These are phyloP conservation scores for Amanita rubescens DNA, from an alignment of 768 basidiomycete species.

Conservation along the genomic window DNA sequence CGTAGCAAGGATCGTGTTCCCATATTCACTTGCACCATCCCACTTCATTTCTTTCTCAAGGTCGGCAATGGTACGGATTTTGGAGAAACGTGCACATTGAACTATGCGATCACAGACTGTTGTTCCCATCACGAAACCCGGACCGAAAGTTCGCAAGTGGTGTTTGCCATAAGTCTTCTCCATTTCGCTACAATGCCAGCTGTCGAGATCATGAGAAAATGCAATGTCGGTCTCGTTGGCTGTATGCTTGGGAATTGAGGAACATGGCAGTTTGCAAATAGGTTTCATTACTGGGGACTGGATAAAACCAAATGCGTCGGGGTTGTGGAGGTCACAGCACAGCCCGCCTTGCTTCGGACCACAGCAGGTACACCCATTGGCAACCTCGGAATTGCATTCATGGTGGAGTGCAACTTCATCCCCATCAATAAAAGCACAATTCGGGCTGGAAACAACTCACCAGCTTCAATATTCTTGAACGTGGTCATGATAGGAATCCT, in stretches of 20 bases:
- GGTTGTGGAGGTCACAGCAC: conserved; percentile 1
- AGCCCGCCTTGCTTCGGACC: background rate
- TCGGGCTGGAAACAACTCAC: background rate
- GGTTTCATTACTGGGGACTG: background rate
- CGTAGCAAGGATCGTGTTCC: background rate
- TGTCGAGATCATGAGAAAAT: background rate
- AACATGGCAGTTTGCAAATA: background rate
- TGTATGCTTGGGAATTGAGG: background rate
- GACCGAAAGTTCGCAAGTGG: conserved; percentile 8
- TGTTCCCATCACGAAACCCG: conserved; percentile 15
- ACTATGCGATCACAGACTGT: conserved; percentile 7
- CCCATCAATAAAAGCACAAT: background rate
- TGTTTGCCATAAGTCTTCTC: background rate
- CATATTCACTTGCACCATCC: conserved; percentile 1
- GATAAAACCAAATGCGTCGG: background rate
- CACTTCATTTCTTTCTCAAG: background rate
- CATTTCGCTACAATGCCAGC: background rate
- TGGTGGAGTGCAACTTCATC: background rate
- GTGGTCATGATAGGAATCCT: background rate
- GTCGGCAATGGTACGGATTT: background rate
- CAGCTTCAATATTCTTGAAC: conserved; percentile 1
- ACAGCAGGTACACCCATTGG: background rate
- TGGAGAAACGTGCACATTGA: background rate
- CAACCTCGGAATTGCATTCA: background rate
- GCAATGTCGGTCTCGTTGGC: background rate